phyloP scores from a whole-genome alignment of 2,329 filamentous ascomycete species.

The Fusarium sarcochroum region DNA sequence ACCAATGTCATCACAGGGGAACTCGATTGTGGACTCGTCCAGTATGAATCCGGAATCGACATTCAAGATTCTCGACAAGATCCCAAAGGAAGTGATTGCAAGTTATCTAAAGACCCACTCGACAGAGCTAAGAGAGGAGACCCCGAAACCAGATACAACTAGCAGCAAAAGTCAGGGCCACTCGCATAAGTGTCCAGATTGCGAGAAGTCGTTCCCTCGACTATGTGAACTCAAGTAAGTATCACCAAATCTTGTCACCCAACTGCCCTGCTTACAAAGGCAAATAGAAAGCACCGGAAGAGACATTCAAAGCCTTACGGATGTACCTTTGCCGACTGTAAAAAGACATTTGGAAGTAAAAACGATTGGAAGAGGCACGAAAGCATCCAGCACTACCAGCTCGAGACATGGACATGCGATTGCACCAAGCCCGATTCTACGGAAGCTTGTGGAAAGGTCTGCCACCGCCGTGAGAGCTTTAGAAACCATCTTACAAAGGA shows the following conservation, averaged over 20 bases:
- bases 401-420: constrained; percentile 80
- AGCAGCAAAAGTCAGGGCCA: constrained; percentile 29
- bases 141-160: constrained; percentile 20
- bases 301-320: constrained; percentile 85
- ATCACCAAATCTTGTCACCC: background rate
- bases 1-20: background rate
- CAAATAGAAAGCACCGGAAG: constrained; percentile 82
- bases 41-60: constrained; percentile 26
- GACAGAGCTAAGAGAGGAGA: constrained; percentile 20
- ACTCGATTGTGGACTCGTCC: background rate
- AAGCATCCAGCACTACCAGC: constrained; percentile 79
- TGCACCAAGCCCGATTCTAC: constrained; percentile 44
- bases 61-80: constrained; percentile 43
- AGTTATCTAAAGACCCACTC: constrained; percentile 47
- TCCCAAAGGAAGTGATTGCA: constrained; percentile 54
- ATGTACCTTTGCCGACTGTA: constrained; percentile 80
- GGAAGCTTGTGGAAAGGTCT: constrained; percentile 69
- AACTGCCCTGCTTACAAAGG: constrained; percentile 39
- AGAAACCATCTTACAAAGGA: constrained; percentile 70
- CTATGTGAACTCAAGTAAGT: constrained; percentile 71
- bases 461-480: constrained; percentile 71
- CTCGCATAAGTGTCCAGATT: constrained; percentile 55
- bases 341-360: constrained; percentile 87
- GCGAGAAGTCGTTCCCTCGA: constrained; percentile 63
- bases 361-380: constrained; percentile 97